Conservation (phyloP, 1,284 basidiomycete species). For the Austroboletus olivaceoglutinosus region DNA sequence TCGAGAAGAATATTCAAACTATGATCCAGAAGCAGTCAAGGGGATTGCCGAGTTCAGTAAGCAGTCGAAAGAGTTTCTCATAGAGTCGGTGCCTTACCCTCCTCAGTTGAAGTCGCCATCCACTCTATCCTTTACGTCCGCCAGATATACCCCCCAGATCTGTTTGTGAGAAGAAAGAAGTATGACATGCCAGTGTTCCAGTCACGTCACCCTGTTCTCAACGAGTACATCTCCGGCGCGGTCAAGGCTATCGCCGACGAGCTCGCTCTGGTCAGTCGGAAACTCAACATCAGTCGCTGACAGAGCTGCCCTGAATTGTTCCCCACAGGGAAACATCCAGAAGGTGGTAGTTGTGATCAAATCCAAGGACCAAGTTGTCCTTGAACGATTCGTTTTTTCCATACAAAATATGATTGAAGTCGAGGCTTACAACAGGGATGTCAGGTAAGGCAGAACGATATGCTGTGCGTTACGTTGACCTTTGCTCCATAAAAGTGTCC, state of each 20-base stretch:
- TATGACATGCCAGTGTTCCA: slow-evolving; percentile 90
- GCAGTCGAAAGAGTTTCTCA: slow-evolving; percentile 17
- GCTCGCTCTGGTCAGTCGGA: slow-evolving; percentile 54
- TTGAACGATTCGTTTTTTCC: slow-evolving; percentile 83
- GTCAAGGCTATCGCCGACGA: slow-evolving; percentile 76
- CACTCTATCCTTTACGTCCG: slow-evolving; percentile 91
- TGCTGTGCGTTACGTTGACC: slow-evolving; percentile 6
- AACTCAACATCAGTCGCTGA: neutral
- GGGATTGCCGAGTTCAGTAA: slow-evolving; percentile 67
- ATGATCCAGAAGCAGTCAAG: slow-evolving; percentile 51
- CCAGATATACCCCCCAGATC: slow-evolving; percentile 83
- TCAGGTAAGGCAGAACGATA: slow-evolving; percentile 43
- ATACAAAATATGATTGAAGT: slow-evolving; percentile 69
- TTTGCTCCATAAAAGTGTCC: slow-evolving; percentile 46
- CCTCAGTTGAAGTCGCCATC: slow-evolving; percentile 85
- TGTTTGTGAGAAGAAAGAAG: slow-evolving; percentile 85
- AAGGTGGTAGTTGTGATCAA: slow-evolving; percentile 81
- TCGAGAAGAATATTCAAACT: slow-evolving; percentile 2
- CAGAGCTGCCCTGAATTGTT: neutral
- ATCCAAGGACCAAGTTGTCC: slow-evolving; percentile 66
- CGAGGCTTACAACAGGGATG: slow-evolving; percentile 62
- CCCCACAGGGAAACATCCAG: slow-evolving; percentile 63
- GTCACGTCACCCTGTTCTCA: slow-evolving; percentile 83
- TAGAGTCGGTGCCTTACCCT: slow-evolving; percentile 2
- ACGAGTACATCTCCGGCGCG: slow-evolving; percentile 84